phyloP scores from a whole-genome alignment of 441 rosid genomes.

The Adansonia gregorii region DNA sequence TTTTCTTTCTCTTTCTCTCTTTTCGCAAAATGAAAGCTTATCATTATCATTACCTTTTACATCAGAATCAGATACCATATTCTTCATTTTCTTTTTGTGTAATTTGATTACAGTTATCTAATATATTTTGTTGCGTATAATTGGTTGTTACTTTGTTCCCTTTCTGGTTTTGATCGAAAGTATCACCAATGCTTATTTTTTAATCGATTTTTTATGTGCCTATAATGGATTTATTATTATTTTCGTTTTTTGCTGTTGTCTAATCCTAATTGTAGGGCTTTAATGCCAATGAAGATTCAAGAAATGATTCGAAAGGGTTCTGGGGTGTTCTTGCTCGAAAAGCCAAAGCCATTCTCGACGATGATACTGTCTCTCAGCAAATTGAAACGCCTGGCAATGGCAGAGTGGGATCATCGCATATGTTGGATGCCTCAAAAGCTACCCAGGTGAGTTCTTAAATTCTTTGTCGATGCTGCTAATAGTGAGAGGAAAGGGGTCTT shows the following conservation, averaged over 20 bases:
- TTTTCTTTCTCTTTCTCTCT: constrained; percentile 1
- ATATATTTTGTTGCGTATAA: not conserved
- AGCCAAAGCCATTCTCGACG: constrained; percentile 93
- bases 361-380: constrained; percentile 54
- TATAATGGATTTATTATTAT: not conserved
- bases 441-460: constrained; percentile 51
- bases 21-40: not conserved
- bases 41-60: not conserved
- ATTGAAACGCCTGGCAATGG: constrained; percentile 32
- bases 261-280: constrained; percentile 47
- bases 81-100: not conserved
- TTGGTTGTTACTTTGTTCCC: not conserved
- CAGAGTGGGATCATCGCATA: constrained; percentile 39
- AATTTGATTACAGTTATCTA: not conserved
- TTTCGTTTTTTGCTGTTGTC: not conserved
- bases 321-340: constrained; percentile 97
- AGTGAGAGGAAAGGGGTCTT: no score
- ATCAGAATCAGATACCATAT: not conserved
- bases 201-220: not conserved
- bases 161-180: not conserved
- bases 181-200: not conserved
- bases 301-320: constrained; percentile 68
- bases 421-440: constrained; percentile 42
- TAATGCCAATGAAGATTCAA: constrained; percentile 63
- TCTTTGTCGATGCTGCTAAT: not conserved